Base-by-base conservation (phyloP, 1,284 basidiomycete species). In the Cryptococcus sp. region DNA sequence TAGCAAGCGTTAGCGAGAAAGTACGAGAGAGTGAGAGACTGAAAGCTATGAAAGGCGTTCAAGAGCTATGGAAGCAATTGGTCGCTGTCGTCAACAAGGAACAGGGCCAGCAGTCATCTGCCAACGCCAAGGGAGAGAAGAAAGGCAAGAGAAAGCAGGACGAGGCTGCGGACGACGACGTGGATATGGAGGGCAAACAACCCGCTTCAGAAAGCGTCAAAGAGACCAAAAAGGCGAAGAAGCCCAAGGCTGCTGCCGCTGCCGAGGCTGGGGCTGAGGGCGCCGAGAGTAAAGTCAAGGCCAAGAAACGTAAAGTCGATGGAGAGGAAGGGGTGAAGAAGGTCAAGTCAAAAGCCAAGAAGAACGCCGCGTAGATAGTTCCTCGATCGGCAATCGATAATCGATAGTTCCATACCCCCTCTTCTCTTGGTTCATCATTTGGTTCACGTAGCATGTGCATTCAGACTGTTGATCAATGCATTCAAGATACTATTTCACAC, bases 41-140 rank as follows among this genome's bases (percentile, higher is more conserved):
- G 65, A 81, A 79, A 58, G 77, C 80, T 5, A 83, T 77, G 57
- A 77, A 75, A 50, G 77, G 77, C 47, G 74, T 87, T 3, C 79
- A 81, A 38, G 75, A 76, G 39, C 75, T 84, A 67, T 80, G 85
- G 63, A 80, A 74, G 66, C 85, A 87, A 70, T 56, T 79, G 16
- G 61, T 54, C 13, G 71, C 85, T 34, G 65, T 80, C 23, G 65
- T 38, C 23, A 56, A 50, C 39, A 44, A 40, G 19, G 40, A 43
- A n/a, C n/a, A n/a, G 25, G 50, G 41, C 5, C 16, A 52, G 17
- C 29, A 34, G 29, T 7, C 29, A 34, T 34, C 29, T 4, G 29
- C 29, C 8, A 61, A 59, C 50, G 64, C 63, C 52, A 62, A 67
- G 54, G 59, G 54, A 40, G 54, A 57, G 22, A 62, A 63, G 54